Base-by-base conservation (phyloP, 331 rosid genomes). In the Rhamnella rubrinervis region DNA sequence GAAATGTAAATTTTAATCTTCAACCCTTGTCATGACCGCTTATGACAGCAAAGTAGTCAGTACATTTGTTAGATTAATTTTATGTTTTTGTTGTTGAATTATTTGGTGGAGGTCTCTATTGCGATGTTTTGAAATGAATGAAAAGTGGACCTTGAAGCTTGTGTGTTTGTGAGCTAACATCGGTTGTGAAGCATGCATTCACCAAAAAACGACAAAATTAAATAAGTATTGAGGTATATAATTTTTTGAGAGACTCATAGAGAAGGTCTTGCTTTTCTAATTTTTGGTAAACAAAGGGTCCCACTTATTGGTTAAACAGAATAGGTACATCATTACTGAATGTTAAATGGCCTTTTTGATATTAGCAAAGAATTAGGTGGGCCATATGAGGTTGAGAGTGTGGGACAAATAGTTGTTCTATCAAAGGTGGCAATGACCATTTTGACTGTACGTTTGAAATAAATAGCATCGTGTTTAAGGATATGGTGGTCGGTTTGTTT, bases 151-250 rank as follows among this genome's bases (percentile, higher is more conserved):
- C 25, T 39, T 0, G 21, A 23, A 37, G 49, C 60, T 59, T 55
- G 13, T 44, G 25, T 28, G 59, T 59, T 18, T 39, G 19, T 44
- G 71, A 73, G 75, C 80, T 55, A 41, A 21, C 55, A 55, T 57
- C 28, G 81, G 77, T 25, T 61, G 60, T 71, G 77, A 80, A 57
- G 52, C 25, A 41, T 58, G 56, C 65, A 67, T 28, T 60, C 70
- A 61, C 66, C 51, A 55, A 18, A 35, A 41, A 28, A 19, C 18
- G 21, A 47, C 59, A 7, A 26, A 2, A 18, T 49, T 11, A 7
- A 31, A 50, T 6, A 1, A 8, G 16, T 4, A 28, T n/a, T 19
- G 26, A 7, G 20, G 1, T 9, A 59, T 9, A 7, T 7, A n/a
- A 31, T 31, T 31, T 31, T 31, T 4, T 4, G 35, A 1, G 31